A percentile compares a stretch with the other conserved stretches of the same genome.
phyloP scores from a whole-genome alignment of 2,329 filamentous ascomycete genomes.

The Diaporthe sp. region DNA sequence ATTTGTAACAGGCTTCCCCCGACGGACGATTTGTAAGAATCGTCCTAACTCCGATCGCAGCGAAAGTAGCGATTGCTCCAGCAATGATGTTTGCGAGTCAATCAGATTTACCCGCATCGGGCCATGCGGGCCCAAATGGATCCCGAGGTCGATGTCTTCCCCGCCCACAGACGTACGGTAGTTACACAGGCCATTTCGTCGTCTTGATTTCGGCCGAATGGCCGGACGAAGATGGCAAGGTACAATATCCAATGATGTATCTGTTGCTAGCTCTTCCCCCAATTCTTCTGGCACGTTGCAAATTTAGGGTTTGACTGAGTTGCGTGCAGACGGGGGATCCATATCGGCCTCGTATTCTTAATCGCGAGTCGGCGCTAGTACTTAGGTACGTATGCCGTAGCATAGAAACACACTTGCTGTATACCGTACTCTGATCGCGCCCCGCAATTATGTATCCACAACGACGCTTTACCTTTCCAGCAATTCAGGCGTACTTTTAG shows the following conservation, averaged over 20 bases:
- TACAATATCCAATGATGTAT: background rate
- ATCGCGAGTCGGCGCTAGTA: background rate
- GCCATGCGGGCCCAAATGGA: background rate
- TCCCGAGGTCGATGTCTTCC: conserved; percentile 2
- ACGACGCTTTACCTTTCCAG: too few species aligned
- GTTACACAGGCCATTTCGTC: background rate
- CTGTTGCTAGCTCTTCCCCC: background rate
- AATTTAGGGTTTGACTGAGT: background rate
- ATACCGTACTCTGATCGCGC: background rate
- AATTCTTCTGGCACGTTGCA: background rate
- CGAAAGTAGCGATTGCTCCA: background rate
- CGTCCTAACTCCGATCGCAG: background rate
- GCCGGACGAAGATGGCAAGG: background rate
- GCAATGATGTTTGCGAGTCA: background rate
- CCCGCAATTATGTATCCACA: background rate
- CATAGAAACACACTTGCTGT: background rate
- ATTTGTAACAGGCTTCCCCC: background rate
- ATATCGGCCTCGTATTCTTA: background rate
- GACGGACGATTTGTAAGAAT: conserved; percentile 9
- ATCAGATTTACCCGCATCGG: background rate
- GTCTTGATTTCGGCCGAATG: background rate
- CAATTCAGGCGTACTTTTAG: too few species aligned
- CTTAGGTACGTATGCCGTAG: too few species aligned
- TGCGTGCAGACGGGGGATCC: background rate
- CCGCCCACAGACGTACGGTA: background rate